Conservation (phyloP, 495 filamentous ascomycete species). For the Trichoderma reesei region DNA sequence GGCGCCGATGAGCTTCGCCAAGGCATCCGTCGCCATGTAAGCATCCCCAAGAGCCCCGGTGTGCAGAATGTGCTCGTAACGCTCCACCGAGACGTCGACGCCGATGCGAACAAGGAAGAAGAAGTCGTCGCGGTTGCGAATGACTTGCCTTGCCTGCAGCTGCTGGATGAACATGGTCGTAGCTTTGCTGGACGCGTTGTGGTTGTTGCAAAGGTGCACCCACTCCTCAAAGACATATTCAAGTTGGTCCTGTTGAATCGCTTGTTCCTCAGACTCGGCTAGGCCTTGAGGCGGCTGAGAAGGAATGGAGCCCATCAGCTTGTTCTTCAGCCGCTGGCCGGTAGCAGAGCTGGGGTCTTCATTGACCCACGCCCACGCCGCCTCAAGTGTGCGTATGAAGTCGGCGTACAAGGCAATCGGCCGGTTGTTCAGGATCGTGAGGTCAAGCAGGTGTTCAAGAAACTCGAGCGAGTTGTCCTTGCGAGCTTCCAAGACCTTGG, state of each 20-base stretch:
- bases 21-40: slow-evolving; percentile 71
- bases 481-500: slow-evolving; percentile 57
- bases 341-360: slow-evolving; percentile 58
- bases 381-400: slow-evolving; percentile 72
- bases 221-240: slow-evolving; percentile 94
- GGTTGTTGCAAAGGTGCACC: slow-evolving; percentile 70
- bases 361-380: slow-evolving; percentile 69
- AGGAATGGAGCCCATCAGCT: slow-evolving; percentile 54
- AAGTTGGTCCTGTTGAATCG: slow-evolving; percentile 62
- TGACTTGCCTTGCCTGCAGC: slow-evolving; percentile 59
- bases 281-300: slow-evolving; percentile 29
- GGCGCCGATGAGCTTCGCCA: slow-evolving; percentile 70
- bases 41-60: slow-evolving; percentile 47
- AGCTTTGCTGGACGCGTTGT: slow-evolving; percentile 58
- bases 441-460: slow-evolving; percentile 63
- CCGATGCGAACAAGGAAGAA: slow-evolving; percentile 69
- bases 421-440: slow-evolving; percentile 64
- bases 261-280: slow-evolving; percentile 16
- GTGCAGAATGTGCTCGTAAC: slow-evolving; percentile 57
- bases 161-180: slow-evolving; percentile 74
- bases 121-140: slow-evolving; percentile 63
- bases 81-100: slow-evolving; percentile 66
- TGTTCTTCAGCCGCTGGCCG: slow-evolving; percentile 60
- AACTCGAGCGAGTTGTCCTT: slow-evolving; percentile 64
- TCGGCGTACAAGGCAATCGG: slow-evolving; percentile 72